Conservation (phyloP, 805 yeast species). For the Barnettozyma sucrosica region DNA sequence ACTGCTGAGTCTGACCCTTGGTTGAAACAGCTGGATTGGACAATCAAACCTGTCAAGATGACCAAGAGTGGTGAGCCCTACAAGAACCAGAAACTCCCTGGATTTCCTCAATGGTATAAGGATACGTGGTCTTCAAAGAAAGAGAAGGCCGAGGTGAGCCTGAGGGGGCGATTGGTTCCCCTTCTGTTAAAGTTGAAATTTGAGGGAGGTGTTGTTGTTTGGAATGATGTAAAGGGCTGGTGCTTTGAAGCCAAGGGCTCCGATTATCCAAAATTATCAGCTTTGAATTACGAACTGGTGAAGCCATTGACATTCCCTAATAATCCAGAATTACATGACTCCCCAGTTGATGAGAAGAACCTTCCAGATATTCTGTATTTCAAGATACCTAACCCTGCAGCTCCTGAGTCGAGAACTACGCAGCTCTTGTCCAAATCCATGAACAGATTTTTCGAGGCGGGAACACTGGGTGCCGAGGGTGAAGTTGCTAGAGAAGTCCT, state of each 20-base stretch:
- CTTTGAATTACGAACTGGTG: constrained; percentile 30
- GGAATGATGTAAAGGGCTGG: constrained; percentile 86
- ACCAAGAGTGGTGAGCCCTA: constrained; percentile 66
- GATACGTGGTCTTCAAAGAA: constrained; percentile 39
- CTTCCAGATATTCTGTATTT: constrained; percentile 34
- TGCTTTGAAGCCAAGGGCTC: constrained; percentile 56
- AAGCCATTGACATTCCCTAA: constrained; percentile 12
- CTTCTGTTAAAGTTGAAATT: constrained; percentile 70
- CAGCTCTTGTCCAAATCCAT: constrained; percentile 74
- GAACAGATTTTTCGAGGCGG: constrained; percentile 64
- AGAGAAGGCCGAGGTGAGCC: constrained; percentile 50
- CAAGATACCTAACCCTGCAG: constrained; percentile 86
- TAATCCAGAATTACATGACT: constrained; percentile 3
- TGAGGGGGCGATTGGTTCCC: constrained; percentile 72
- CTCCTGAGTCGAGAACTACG: constrained; percentile 67
- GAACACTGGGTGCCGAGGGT: constrained; percentile 63
- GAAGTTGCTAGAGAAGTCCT: constrained; percentile 73
- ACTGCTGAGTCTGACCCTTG: constrained; percentile 68
- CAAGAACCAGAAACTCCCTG: constrained; percentile 77
- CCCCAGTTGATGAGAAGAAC: constrained; percentile 1
- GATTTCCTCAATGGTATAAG: constrained; percentile 92
- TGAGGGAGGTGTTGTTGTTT: constrained; percentile 77
- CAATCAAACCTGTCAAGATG: constrained; percentile 47
- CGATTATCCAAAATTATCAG: constrained; percentile 26
- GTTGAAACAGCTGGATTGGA: constrained; percentile 90